Evolutionary conservation across 2,329 filamentous ascomycete species (phyloP).

Genomic region (Colletotrichum sojae): DNA sequence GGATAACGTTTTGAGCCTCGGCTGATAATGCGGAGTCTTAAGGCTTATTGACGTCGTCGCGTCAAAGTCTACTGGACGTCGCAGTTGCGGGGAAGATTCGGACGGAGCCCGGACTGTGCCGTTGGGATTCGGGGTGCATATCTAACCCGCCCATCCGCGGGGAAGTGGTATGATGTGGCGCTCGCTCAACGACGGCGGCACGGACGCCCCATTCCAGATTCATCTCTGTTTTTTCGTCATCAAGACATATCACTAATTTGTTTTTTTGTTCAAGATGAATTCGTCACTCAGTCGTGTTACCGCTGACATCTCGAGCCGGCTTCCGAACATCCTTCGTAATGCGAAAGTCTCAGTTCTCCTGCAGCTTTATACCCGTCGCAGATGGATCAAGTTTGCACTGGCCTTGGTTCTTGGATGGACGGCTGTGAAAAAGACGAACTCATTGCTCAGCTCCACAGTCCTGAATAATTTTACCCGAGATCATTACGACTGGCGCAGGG

Average conservation of each 20-base stretch:
- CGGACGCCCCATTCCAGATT: too few relatives aligned
- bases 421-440: conserved; percentile 9
- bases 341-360: conserved; percentile 6
- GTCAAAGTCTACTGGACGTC: conserved; percentile 11
- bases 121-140: background rate
- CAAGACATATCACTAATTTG: too few relatives aligned
- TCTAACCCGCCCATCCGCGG: background rate
- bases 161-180: background rate
- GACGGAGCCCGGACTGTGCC: conserved; percentile 2
- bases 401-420: conserved; percentile 6
- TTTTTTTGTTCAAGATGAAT: conserved; percentile 1
- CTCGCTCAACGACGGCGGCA: too few relatives aligned
- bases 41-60: conserved; percentile 15
- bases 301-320: background rate
- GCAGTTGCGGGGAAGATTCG: conserved; percentile 30
- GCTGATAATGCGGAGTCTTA: conserved; percentile 20
- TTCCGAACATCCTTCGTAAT: background rate
- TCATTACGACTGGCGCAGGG: conserved; percentile 33
- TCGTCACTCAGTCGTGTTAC: background rate
- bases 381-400: conserved; percentile 16
- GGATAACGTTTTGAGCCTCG: conserved; percentile 5
- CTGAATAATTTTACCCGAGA: conserved; percentile 34
- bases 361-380: background rate
- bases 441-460: background rate
- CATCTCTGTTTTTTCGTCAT: too few relatives aligned